Conservation (phyloP, 345 rosid genomes). For the Jatropha curcas region DNA sequence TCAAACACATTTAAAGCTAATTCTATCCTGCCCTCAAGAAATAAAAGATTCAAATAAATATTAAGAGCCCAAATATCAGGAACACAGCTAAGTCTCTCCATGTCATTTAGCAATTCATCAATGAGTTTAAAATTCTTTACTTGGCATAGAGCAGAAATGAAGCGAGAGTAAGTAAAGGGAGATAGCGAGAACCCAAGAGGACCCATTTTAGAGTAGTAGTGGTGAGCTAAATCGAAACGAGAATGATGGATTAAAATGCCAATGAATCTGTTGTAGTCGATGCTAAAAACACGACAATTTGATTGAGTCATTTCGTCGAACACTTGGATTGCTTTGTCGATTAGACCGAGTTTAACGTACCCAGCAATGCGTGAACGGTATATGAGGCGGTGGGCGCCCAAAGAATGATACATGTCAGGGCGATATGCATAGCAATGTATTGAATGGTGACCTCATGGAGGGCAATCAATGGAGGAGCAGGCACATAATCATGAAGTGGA, state of each 20-base stretch:
- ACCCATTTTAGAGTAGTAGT: constrained; percentile 55
- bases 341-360: constrained; percentile 65
- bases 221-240: constrained; percentile 73
- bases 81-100: constrained; percentile 60
- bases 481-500: neutral
- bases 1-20: constrained; percentile 62
- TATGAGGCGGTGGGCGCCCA: constrained; percentile 85
- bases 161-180: constrained; percentile 86
- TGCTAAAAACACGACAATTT: constrained; percentile 67
- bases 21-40: constrained; percentile 46
- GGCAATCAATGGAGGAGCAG: neutral
- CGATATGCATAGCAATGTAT: constrained; percentile 26
- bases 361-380: constrained; percentile 68
- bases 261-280: constrained; percentile 81
- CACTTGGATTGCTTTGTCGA: constrained; percentile 75
- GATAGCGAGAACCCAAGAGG: constrained; percentile 74
- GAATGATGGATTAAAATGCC: constrained; percentile 64
- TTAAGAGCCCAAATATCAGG: constrained; percentile 90
- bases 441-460: constrained; percentile 10
- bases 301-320: constrained; percentile 92
- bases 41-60: constrained; percentile 70
- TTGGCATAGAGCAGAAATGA: constrained; percentile 80
- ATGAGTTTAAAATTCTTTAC: constrained; percentile 56
- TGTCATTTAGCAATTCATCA: constrained; percentile 57
- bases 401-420: constrained; percentile 62